phyloP scores from a whole-genome alignment of 2,329 filamentous ascomycete species.

The Xylariaceae sp. region DNA sequence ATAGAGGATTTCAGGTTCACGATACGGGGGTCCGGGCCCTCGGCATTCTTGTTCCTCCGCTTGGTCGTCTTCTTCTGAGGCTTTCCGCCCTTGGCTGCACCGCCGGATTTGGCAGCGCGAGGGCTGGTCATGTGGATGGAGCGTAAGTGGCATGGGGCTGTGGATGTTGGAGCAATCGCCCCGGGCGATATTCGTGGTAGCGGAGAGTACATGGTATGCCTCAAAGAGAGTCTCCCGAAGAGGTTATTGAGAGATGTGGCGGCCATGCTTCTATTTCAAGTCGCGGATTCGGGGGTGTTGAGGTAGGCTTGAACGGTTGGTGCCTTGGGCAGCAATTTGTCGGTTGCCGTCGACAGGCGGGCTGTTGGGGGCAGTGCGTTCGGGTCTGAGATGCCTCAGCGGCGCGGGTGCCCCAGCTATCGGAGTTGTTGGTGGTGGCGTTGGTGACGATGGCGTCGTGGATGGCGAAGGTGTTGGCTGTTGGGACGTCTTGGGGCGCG shows the following conservation, averaged over 20 bases:
- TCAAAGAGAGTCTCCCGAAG: constrained; percentile 21
- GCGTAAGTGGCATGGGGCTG: constrained; percentile 6
- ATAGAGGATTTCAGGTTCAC: constrained; percentile 44
- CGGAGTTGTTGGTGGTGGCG: too few relatives aligned
- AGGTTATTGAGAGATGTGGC: constrained; percentile 20
- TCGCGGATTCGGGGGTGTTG: not conserved
- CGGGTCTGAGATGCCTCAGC: too few relatives aligned
- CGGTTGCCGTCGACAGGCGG: too few relatives aligned
- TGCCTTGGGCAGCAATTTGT: too few relatives aligned
- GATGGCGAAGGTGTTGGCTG: not conserved
- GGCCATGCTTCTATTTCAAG: constrained; percentile 16
- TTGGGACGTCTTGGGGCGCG: not conserved
- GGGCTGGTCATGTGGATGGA: constrained; percentile 20
- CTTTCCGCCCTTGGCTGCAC: constrained; percentile 14
- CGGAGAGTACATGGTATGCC: not conserved
- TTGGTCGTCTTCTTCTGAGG: constrained; percentile 17
- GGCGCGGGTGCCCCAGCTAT: too few relatives aligned
- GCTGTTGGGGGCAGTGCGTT: too few relatives aligned
- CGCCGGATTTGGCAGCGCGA: constrained; percentile 3
- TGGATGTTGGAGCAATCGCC: not conserved
- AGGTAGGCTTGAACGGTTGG: too few relatives aligned
- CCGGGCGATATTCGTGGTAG: constrained; percentile 2
- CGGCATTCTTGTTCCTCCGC: constrained; percentile 29
- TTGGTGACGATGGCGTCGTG: too few relatives aligned
- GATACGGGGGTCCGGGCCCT: constrained; percentile 39